These are phyloP conservation scores for Phytophthora fragariae DNA, from an alignment of 352 stramenopile species.

Conservation along the genomic window DNA sequence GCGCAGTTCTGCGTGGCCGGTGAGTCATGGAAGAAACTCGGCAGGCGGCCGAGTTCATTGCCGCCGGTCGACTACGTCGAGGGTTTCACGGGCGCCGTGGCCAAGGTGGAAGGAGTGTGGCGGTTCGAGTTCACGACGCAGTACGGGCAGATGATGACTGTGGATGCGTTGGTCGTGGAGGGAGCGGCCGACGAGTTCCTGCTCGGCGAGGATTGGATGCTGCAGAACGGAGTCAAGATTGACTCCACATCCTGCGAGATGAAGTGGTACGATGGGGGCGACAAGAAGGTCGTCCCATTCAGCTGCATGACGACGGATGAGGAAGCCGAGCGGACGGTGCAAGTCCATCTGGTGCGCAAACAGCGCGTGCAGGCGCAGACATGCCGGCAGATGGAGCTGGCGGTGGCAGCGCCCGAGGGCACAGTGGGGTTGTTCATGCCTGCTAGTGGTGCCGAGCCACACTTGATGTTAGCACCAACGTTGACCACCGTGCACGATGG, in stretches of 20 bases:
- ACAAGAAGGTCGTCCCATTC: not conserved
- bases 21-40: not conserved
- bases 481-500: not conserved
- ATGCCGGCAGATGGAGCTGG: not conserved
- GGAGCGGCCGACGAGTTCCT: not conserved
- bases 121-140: not conserved
- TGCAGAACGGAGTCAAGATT: not conserved
- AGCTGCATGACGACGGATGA: not conserved
- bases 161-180: not conserved
- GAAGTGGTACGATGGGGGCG: not conserved
- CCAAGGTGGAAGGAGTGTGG: not conserved
- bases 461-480: not conserved
- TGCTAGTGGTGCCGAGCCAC: not conserved
- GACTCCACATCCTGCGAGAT: not conserved
- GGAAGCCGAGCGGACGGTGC: not conserved
- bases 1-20: not conserved
- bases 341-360: not conserved
- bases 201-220: not conserved
- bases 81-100: not conserved
- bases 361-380: not conserved
- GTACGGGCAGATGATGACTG: not conserved
- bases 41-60: not conserved
- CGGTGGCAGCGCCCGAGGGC: not conserved
- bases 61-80: not conserved
- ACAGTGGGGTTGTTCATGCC: not conserved